A percentile compares a stretch with the other conserved stretches of the same genome.
phyloP scores from a whole-genome alignment of 257 asterid genomes.

The Solanum sejunctum region DNA sequence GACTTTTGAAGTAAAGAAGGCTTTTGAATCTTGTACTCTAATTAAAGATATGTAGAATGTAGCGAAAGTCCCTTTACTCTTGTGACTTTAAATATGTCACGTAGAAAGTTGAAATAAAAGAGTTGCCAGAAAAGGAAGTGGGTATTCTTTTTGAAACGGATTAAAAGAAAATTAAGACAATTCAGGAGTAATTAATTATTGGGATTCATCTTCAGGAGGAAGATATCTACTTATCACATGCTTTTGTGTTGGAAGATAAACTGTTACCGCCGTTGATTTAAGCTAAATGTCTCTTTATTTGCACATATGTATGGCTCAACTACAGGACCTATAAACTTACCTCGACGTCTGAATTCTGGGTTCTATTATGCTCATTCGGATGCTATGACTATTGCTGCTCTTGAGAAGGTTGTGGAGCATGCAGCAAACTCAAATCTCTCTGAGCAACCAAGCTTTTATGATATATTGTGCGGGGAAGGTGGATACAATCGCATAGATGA shows the following conservation, averaged over 20 bases:
- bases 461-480: conserved; percentile 70
- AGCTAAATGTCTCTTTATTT: not conserved
- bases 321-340: conserved; percentile 85
- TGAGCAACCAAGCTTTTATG: conserved; percentile 92
- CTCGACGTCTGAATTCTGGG: conserved; percentile 93
- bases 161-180: not conserved
- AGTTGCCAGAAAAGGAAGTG: not conserved
- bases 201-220: not conserved
- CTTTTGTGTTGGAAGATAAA: not conserved
- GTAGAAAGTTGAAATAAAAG: not conserved
- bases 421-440: conserved; percentile 70
- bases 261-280: not conserved
- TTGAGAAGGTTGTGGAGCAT: conserved; percentile 75
- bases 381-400: conserved; percentile 40
- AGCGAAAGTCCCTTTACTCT: not conserved
- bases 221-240: not conserved
- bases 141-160: not conserved
- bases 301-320: not conserved
- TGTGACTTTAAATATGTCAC: not conserved
- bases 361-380: conserved; percentile 80
- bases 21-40: not conserved
- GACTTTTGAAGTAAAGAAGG: not conserved
- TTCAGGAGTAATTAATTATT: not conserved
- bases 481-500: conserved; percentile 60
- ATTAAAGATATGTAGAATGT: not conserved